Percentiles rank a stretch among this genome's conserved stretches.
Evolutionary conservation across 176 grass and related monocot species (phyloP).

Genomic region (Paspalum vaginatum): DNA sequence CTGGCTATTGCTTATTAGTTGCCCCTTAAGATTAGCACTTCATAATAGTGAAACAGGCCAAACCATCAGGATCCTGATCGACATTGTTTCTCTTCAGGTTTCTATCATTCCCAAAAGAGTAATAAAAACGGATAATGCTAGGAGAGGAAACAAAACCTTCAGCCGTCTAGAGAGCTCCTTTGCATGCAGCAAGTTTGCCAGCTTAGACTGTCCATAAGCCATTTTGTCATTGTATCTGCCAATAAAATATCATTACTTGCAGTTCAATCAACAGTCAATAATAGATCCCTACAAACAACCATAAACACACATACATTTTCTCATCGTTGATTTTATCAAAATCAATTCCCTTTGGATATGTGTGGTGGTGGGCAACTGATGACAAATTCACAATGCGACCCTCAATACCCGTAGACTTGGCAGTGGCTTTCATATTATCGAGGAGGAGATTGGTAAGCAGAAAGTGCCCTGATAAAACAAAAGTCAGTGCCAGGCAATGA

Average conservation of each 20-base stretch:
- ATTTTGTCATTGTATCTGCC: slow-evolving; percentile 86
- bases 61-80: slow-evolving; percentile 4
- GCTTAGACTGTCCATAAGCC: slow-evolving; percentile 95
- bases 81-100: slow-evolving; percentile 30
- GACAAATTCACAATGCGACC: slow-evolving; percentile 92
- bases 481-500: slow-evolving; percentile 15
- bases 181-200: slow-evolving; percentile 86
- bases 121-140: neutral
- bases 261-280: slow-evolving; percentile 7
- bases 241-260: slow-evolving; percentile 39
- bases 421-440: slow-evolving; percentile 81
- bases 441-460: slow-evolving; percentile 91
- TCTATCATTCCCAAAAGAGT: slow-evolving; percentile 4
- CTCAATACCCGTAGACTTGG: slow-evolving; percentile 66
- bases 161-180: slow-evolving; percentile 85
- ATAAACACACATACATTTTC: slow-evolving; percentile 54
- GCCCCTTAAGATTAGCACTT: neutral
- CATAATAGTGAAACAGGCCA: neutral
- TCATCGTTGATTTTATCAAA: slow-evolving; percentile 74
- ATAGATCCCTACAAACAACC: neutral
- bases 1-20: neutral
- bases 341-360: slow-evolving; percentile 71
- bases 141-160: slow-evolving; percentile 50
- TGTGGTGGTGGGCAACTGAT: slow-evolving; percentile 81
- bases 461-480: slow-evolving; percentile 77